Evolutionary conservation across 2,329 filamentous ascomycete species (phyloP).

Genomic region (Talaromyces rugulosus): DNA sequence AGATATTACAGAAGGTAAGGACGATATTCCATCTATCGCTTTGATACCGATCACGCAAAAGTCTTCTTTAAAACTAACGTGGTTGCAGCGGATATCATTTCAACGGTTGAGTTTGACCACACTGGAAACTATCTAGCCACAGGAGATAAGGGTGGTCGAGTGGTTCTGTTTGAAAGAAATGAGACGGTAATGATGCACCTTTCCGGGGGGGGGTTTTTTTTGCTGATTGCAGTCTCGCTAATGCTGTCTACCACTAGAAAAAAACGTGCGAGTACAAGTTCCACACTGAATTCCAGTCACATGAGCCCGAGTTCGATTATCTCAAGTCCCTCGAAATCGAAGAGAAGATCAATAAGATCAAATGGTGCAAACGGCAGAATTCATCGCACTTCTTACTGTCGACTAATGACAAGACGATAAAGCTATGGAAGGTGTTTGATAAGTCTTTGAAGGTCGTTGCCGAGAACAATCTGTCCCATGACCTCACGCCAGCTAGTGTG

Average conservation of each 20-base stretch:
- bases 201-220: not conserved
- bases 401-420: constrained; percentile 99
- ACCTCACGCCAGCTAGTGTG: constrained; percentile 73
- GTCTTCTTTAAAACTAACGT: not conserved
- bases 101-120: constrained; percentile 51
- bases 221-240: not conserved
- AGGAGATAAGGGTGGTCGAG: constrained; percentile 49
- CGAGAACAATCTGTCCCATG: constrained; percentile 96
- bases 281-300: constrained; percentile 98
- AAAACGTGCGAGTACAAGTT: constrained; percentile 99
- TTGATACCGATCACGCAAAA: not conserved
- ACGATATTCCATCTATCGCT: constrained; percentile 5
- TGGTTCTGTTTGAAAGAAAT: constrained; percentile 64
- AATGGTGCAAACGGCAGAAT: constrained; percentile 98
- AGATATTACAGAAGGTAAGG: constrained; percentile 89
- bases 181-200: constrained; percentile 68
- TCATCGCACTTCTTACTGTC: constrained; percentile 96
- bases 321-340: constrained; percentile 98
- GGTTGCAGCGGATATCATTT: constrained; percentile 46
- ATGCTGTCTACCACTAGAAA: constrained; percentile 60
- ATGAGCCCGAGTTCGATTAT: constrained; percentile 99
- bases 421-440: constrained; percentile 99
- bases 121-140: constrained; percentile 51
- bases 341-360: constrained; percentile 99
- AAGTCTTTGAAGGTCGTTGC: constrained; percentile 98